A percentile compares a stretch with the other conserved stretches of the same genome.
Conservation (phyloP, 345 rosid species). For the Moricandia arvensis region DNA sequence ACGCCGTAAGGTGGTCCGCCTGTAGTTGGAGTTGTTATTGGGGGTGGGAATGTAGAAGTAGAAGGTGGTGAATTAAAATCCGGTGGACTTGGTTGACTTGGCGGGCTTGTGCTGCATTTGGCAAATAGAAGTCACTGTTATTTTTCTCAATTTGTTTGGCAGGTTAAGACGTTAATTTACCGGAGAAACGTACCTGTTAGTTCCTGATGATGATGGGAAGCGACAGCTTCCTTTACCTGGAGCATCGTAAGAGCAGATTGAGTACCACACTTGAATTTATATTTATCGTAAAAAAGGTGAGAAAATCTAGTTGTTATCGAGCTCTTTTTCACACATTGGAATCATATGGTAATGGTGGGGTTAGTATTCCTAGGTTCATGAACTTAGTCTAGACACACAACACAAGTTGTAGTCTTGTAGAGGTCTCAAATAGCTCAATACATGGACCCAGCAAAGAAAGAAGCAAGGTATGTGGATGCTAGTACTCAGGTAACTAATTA, state of each 20-base stretch:
- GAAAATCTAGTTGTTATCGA: background rate
- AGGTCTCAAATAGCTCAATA: slow-evolving; percentile 4
- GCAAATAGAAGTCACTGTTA: background rate
- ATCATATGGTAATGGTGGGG: slow-evolving; percentile 4
- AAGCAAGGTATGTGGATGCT: background rate
- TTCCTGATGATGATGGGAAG: slow-evolving; percentile 49
- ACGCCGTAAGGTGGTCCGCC: slow-evolving; percentile 56
- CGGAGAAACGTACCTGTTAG: slow-evolving; percentile 30
- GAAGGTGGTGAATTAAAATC: slow-evolving; percentile 40
- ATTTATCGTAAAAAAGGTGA: background rate
- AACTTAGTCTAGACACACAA: background rate
- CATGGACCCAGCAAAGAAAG: slow-evolving; percentile 4
- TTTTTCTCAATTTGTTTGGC: slow-evolving; percentile 10
- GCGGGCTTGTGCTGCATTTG: slow-evolving; percentile 62
- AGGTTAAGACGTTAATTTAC: slow-evolving; percentile 2
- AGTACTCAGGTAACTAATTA: slow-evolving; percentile 5
- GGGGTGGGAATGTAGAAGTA: slow-evolving; percentile 39
- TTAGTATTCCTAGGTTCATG: slow-evolving; percentile 8
- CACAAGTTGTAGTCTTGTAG: background rate
- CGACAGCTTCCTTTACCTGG: slow-evolving; percentile 87
- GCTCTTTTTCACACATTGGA: background rate
- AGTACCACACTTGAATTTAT: slow-evolving; percentile 8
- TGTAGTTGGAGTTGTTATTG: slow-evolving; percentile 39
- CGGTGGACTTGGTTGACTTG: slow-evolving; percentile 46
- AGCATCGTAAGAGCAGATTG: slow-evolving; percentile 9